These are phyloP conservation scores for Orychophragmus violaceus DNA, from an alignment of 345 rosid genomes.

Conservation along the genomic window DNA sequence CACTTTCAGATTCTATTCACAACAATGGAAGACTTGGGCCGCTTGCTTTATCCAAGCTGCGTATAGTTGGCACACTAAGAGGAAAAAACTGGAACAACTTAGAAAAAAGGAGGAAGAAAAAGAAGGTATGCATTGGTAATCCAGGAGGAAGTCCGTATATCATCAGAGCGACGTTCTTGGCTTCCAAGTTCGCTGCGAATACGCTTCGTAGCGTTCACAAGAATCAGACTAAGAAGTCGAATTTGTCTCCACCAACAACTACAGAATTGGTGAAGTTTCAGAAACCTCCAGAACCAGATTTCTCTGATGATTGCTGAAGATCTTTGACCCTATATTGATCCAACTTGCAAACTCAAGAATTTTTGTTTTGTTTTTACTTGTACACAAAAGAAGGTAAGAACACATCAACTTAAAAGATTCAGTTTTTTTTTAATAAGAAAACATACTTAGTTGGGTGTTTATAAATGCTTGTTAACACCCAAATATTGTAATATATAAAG, in stretches of 20 bases:
- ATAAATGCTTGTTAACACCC: background rate
- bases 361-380: slow-evolving; percentile 5
- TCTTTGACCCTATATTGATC: slow-evolving; percentile 20
- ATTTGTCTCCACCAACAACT: slow-evolving; percentile 41
- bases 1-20: slow-evolving; percentile 92
- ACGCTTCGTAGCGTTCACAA: slow-evolving; percentile 89
- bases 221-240: slow-evolving; percentile 46
- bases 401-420: background rate
- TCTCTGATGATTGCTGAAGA: slow-evolving; percentile 88
- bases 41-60: slow-evolving; percentile 98
- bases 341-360: background rate
- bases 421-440: background rate
- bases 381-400: slow-evolving; percentile 15
- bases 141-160: slow-evolving; percentile 60
- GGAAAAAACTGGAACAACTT: slow-evolving; percentile 70
- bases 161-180: slow-evolving; percentile 85
- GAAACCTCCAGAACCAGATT: slow-evolving; percentile 97
- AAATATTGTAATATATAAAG: slow-evolving; percentile 12
- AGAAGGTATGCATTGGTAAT: slow-evolving; percentile 26
- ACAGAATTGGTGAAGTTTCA: slow-evolving; percentile 69
- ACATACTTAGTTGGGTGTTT: background rate
- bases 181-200: slow-evolving; percentile 79
- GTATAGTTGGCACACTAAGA: slow-evolving; percentile 79
- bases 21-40: slow-evolving; percentile 98
- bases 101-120: slow-evolving; percentile 72